Percentiles rank a stretch among this genome's conserved stretches.
Conservation (phyloP, 768 basidiomycete genomes). For the Lepiota subincarnata region DNA sequence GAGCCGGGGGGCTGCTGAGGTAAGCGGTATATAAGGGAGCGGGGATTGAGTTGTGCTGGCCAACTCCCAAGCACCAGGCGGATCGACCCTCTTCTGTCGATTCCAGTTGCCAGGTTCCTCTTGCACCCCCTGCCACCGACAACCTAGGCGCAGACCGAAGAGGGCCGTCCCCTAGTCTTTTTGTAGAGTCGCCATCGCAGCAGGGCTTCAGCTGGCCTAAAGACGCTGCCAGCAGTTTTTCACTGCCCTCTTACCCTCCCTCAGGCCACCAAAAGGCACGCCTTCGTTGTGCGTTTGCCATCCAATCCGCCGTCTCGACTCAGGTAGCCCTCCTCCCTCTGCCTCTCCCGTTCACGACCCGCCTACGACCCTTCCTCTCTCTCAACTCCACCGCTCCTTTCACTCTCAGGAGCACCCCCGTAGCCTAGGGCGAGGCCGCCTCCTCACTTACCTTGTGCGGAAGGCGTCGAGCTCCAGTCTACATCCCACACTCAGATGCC, state of each 20-base stretch:
- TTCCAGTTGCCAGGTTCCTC: conserved; percentile 42
- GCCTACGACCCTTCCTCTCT: conserved; percentile 55
- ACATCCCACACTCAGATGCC: conserved; percentile 65
- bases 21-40: conserved; percentile 28
- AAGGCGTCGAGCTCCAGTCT: conserved; percentile 40
- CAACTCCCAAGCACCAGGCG: conserved; percentile 37
- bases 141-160: conserved; percentile 40
- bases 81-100: conserved; percentile 50
- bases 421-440: conserved; percentile 39
- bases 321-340: conserved; percentile 31
- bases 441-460: conserved; percentile 39
- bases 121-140: conserved; percentile 29
- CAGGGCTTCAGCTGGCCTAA: conserved; percentile 23
- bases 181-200: conserved; percentile 22
- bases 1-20: conserved; percentile 24
- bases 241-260: conserved; percentile 24
- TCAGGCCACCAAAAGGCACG: conserved; percentile 67
- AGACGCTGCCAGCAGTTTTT: conserved; percentile 15
- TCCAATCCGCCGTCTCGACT: conserved; percentile 23
- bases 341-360: conserved; percentile 55
- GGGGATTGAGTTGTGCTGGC: conserved; percentile 19
- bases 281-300: conserved; percentile 93
- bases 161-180: conserved; percentile 31
- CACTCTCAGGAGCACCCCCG: conserved; percentile 32
- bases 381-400: conserved; percentile 34